Percentiles rank a stretch among this genome's conserved stretches.
Conservation (phyloP, 2,329 filamentous ascomycete species). For the Cladophialophora bantiana region DNA sequence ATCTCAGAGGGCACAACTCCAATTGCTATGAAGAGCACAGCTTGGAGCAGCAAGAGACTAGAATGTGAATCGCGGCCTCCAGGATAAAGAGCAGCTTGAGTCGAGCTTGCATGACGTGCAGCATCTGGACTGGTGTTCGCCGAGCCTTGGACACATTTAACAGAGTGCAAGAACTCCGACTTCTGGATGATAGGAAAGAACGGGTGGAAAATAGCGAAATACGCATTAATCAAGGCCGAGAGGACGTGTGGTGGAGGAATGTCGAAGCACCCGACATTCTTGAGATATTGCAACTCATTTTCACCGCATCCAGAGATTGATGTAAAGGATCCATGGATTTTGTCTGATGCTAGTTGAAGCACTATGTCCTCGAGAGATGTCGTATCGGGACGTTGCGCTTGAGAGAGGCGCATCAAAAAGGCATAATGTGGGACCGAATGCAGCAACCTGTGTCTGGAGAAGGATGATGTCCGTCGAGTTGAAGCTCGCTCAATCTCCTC, state of each 20-base stretch:
- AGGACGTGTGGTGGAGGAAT: conserved; percentile 3
- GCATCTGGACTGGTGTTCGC: neutral
- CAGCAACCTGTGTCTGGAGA: conserved; percentile 13
- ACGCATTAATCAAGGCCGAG: conserved; percentile 14
- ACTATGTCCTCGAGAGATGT: conserved; percentile 11
- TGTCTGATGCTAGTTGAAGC: conserved; percentile 15
- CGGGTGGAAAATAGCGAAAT: conserved; percentile 17
- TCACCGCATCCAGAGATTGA: conserved; percentile 4
- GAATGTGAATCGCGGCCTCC: conserved; percentile 45
- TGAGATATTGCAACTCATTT: conserved; percentile 16
- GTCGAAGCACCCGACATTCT: conserved; percentile 8
- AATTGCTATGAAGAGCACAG: conserved; percentile 89
- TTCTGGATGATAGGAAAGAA: conserved; percentile 20
- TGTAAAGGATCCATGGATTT: neutral
- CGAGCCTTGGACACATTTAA: neutral
- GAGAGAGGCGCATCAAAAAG: conserved; percentile 17
- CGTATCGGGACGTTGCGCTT: conserved; percentile 13
- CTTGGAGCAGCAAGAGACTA: conserved; percentile 88
- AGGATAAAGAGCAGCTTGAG: neutral
- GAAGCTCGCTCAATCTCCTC: conserved; percentile 2
- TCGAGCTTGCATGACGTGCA: neutral
- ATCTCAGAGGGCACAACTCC: conserved; percentile 68
- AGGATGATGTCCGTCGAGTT: conserved; percentile 7
- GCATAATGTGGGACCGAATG: conserved; percentile 18
- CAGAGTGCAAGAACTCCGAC: conserved; percentile 1